Evolutionary conservation across 2,329 filamentous ascomycete species (phyloP), one percentile per base, ranked within the genome.

Genomic region (Alternaria atra): DNA sequence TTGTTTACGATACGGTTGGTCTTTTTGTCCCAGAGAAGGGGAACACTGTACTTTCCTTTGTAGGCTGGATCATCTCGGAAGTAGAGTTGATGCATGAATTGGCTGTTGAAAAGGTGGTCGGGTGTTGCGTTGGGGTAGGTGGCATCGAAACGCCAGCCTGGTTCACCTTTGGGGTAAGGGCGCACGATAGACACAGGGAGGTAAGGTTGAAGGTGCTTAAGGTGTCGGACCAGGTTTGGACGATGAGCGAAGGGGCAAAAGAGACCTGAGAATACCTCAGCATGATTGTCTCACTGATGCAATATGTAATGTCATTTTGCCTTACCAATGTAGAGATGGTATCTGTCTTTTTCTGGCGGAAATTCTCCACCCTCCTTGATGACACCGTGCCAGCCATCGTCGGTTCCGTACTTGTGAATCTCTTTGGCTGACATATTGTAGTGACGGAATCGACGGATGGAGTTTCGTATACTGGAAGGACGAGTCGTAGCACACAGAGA

Each of bases 201-300:
- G 35, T 85, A 78, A 10, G 82, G 75, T 34, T 84, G 79, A 2
- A 90, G 81, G 34, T 85, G 84, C 69, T 88, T 87, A 50, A 90
- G 79, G 50, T 87, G 81, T 5, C 86, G 81, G 8, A 87, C 80
- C 10, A 90, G 76, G 66, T 87, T 88, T 15, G 77, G 84, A 10
- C 87, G 83, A 69, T 90, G 88, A 2, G 88, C 87, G 65, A 89
- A 90, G 2, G 87, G 88, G 67, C 87, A 90, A 78, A 90, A 90
- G 29, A 89, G 82, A 20, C 87, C 85, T 82, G 25, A 2, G n/a
- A 1, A n/a, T 58, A n/a, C 39, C 53, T 53, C 7, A 60, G 48
- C 2, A 7, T 39, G 7, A 5, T 23, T 35, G 46, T 5, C 8
- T 17, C 8, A 25, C 32, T 50, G 20, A 12, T 10, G 12, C 15